A percentile compares a stretch with the other conserved stretches of the same genome.
Evolutionary conservation across 495 filamentous ascomycete genomes (phyloP).

Genomic region (Annulohypoxylon moriforme): DNA sequence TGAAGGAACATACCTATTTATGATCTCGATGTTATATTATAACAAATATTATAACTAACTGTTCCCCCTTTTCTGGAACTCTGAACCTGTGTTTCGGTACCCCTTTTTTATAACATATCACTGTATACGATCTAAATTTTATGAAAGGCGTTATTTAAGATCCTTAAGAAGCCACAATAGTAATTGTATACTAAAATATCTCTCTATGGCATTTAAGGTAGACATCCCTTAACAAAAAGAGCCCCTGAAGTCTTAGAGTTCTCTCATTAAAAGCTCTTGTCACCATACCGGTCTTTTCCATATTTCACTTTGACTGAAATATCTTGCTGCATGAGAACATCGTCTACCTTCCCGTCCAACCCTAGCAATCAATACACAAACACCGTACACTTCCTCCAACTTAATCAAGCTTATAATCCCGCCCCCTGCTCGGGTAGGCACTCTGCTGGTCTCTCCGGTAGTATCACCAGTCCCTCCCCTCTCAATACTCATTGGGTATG

Average conservation of each 20-base stretch:
- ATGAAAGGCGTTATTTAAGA: neutral
- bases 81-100: no score
- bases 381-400: neutral
- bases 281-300: neutral
- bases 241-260: neutral
- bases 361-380: no score
- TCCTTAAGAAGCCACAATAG: neutral
- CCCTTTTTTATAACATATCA: no score
- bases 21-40: no score
- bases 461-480: neutral
- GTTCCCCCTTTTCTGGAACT: no score
- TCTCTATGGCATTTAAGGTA: neutral
- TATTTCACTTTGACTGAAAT: neutral
- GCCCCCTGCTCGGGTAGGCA: constrained; percentile 9
- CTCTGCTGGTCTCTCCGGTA: neutral
- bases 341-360: neutral
- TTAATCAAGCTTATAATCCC: neutral
- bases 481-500: neutral
- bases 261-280: neutral
- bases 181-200: neutral
- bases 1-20: no score
- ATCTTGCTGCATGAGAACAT: neutral
- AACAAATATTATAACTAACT: no score
- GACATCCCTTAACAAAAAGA: neutral
- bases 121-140: neutral